These are phyloP conservation scores for Yamadazyma triangularis DNA, from an alignment of 1,139 yeast species.

Conservation along the genomic window DNA sequence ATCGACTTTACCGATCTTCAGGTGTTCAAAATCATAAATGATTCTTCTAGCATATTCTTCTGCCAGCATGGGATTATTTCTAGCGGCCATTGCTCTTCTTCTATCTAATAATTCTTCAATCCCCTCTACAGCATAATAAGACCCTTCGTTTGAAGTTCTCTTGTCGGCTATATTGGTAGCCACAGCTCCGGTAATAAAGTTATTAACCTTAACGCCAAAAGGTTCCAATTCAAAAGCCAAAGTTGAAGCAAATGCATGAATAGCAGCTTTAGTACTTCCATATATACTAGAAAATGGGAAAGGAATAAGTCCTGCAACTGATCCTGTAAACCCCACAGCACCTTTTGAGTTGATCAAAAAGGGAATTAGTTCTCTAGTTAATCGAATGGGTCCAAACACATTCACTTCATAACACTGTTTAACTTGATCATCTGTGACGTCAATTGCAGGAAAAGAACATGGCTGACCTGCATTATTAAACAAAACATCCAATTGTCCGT, in stretches of 20 bases:
- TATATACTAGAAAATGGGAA: constrained; percentile 72
- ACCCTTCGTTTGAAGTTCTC: constrained; percentile 51
- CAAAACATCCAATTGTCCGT: constrained; percentile 51
- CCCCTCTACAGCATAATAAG: constrained; percentile 49
- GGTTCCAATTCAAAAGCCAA: constrained; percentile 68
- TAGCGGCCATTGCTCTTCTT: constrained; percentile 59
- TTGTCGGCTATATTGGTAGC: constrained; percentile 56
- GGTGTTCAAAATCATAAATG: constrained; percentile 43
- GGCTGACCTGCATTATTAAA: constrained; percentile 63
- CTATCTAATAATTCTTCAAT: constrained; percentile 45
- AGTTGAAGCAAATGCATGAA: constrained; percentile 63
- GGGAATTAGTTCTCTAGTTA: constrained; percentile 55
- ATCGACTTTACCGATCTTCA: constrained; percentile 35
- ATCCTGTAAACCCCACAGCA: constrained; percentile 70
- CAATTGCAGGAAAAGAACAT: constrained; percentile 69
- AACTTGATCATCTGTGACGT: constrained; percentile 55
- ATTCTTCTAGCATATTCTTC: constrained; percentile 53
- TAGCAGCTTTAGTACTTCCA: constrained; percentile 72
- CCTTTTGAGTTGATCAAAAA: constrained; percentile 66
- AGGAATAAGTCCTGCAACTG: constrained; percentile 60
- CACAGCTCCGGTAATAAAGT: constrained; percentile 49
- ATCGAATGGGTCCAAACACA: constrained; percentile 62
- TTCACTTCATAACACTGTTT: constrained; percentile 61
- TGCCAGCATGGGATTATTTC: constrained; percentile 57
- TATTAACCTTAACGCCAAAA: constrained; percentile 62